Conservation (phyloP, 768 basidiomycete genomes). For the Podaxis rugospora region DNA sequence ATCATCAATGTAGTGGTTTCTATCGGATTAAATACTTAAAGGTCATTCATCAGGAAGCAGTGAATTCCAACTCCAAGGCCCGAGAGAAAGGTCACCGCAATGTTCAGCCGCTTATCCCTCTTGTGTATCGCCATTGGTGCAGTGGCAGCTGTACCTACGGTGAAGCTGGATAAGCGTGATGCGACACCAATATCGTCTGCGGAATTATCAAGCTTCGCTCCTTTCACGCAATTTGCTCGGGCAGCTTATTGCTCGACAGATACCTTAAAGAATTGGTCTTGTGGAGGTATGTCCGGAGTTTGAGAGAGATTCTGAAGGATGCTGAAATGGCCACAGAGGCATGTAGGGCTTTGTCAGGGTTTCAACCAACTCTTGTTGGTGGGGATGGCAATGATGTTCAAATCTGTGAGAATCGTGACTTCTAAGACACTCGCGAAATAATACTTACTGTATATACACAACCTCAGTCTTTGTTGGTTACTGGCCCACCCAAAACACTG, state of each 20-base stretch:
- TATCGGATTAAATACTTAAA: not conserved
- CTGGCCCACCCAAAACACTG: constrained; percentile 42
- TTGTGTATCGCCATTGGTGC: constrained; percentile 1
- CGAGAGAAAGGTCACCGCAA: not conserved
- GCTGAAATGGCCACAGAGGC: constrained; percentile 26
- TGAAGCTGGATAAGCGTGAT: constrained; percentile 16
- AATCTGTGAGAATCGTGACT: constrained; percentile 39
- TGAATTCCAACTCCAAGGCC: not conserved
- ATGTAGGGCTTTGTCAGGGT: constrained; percentile 35
- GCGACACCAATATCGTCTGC: constrained; percentile 23
- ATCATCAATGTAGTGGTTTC: not conserved
- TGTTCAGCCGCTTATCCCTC: not conserved
- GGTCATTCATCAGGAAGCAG: not conserved
- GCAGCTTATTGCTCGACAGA: constrained; percentile 48
- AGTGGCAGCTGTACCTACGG: constrained; percentile 13
- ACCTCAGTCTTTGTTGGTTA: constrained; percentile 50
- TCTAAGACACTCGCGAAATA: not conserved
- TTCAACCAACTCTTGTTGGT: constrained; percentile 38
- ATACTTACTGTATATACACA: not conserved
- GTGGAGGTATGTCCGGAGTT: constrained; percentile 31
- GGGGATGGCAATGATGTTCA: constrained; percentile 48
- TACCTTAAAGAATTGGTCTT: constrained; percentile 35
- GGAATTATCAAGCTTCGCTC: constrained; percentile 33
- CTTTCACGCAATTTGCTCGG: constrained; percentile 49
- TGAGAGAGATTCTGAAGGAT: not conserved